Conservation (phyloP, 2,329 filamentous ascomycete genomes). For the Trichoderma sp. region DNA sequence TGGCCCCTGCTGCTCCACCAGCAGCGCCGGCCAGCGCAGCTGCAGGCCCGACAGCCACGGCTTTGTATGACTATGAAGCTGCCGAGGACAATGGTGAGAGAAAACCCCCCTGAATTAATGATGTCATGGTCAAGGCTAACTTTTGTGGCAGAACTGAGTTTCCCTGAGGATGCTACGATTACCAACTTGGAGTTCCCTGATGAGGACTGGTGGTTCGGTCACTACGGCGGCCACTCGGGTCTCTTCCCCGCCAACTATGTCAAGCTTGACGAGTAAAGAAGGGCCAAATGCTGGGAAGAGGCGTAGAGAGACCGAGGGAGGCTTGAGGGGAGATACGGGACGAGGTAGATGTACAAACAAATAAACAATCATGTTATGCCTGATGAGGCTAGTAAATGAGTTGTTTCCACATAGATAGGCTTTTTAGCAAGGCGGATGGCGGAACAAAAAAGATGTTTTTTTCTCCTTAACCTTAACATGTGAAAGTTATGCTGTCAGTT, state of each 20-base stretch:
- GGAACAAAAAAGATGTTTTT: background rate
- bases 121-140: conserved; percentile 24
- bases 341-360: conserved; percentile 17
- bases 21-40: conserved; percentile 40
- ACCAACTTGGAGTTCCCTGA: conserved; percentile 89
- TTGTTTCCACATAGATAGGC: background rate
- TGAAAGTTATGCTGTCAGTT: background rate
- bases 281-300: background rate
- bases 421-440: background rate
- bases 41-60: conserved; percentile 68
- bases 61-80: conserved; percentile 93
- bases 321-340: background rate
- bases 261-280: conserved; percentile 46
- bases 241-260: conserved; percentile 80
- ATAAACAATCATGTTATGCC: conserved; percentile 10
- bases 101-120: background rate
- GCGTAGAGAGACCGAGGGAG: background rate
- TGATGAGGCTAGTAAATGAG: background rate
- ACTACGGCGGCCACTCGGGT: conserved; percentile 74
- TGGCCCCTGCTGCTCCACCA: conserved; percentile 36
- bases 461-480: background rate
- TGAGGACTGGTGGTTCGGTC: conserved; percentile 97
- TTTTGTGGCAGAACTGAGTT: conserved; percentile 63
- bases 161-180: conserved; percentile 84
- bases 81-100: conserved; percentile 79